Evolutionary conservation across 2,329 filamentous ascomycete genomes (phyloP).

Genomic region (Aspergillus niger): DNA sequence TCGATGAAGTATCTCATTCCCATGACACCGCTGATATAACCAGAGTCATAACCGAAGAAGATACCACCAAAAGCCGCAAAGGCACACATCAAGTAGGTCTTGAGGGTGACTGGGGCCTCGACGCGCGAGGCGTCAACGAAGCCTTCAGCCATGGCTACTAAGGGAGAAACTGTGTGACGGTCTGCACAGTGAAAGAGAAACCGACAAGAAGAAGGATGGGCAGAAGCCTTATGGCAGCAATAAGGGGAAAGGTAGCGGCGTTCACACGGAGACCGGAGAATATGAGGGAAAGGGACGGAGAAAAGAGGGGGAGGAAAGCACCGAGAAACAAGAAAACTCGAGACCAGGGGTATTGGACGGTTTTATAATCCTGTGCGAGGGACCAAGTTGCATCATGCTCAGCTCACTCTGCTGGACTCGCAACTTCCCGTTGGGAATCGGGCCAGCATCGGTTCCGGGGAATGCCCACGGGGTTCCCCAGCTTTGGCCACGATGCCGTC

Average conservation of each 20-base stretch:
- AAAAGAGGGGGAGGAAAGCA: not conserved
- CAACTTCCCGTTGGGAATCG: slow-evolving; percentile 10
- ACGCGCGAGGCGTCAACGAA: slow-evolving; percentile 57
- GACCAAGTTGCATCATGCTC: not conserved
- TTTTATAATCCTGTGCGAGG: slow-evolving; percentile 5
- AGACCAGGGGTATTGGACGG: not conserved
- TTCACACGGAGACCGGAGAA: not conserved
- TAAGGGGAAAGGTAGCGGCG: not conserved
- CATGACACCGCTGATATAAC: slow-evolving; percentile 57
- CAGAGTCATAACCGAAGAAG: slow-evolving; percentile 62
- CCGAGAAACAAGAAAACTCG: not conserved
- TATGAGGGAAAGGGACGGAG: not conserved
- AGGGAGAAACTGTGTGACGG: not conserved
- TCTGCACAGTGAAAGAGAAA: not conserved
- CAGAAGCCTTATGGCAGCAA: not conserved
- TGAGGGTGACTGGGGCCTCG: slow-evolving; percentile 60
- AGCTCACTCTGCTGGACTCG: not conserved
- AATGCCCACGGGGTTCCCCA: slow-evolving; percentile 21
- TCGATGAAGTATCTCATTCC: slow-evolving; percentile 54
- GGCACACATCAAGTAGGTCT: slow-evolving; percentile 63
- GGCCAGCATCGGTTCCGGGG: slow-evolving; percentile 18
- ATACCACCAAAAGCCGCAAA: slow-evolving; percentile 64
- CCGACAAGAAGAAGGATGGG: not conserved
- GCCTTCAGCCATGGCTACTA: slow-evolving; percentile 31
- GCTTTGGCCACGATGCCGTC: not conserved